Evolutionary conservation across 768 basidiomycete species (phyloP), one percentile per base, ranked within the genome.

Genomic region (Podaxis rugospora): DNA sequence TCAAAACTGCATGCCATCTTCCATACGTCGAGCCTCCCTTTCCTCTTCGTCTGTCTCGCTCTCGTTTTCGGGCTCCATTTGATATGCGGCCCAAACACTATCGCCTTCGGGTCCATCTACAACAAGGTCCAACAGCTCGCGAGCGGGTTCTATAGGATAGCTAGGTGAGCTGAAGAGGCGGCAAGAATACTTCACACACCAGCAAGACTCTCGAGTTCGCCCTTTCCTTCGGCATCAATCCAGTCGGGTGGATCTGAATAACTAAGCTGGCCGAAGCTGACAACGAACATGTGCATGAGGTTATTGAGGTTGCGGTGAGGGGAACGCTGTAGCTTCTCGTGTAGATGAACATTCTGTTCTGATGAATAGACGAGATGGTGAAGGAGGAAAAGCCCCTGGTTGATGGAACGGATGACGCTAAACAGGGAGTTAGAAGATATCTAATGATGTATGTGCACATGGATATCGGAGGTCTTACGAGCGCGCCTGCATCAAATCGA

Each of bases 41-140:
- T 86, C 84, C 40, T 81, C 86, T 64, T 84, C 82, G 37, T 86
- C 85, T 49, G 75, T 75, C 27, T 75, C 76, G 64, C 71, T 75
- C 11, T 70, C 72, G 23, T 76, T 74, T 18, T 82, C 79, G 47
- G 68, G 68, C 11, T 81, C 78, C 16, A 73, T 69, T 61, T 86
- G 83, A 68, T 82, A 88, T 7, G 83, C 83, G 59, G 76, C 78
- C 83, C 85, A 89, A 23, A 88, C 78, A 51, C 75, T 77, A 63
- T 89, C 88, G n/a, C 78, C 74, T 65, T 90, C 87, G 5, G 88
- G 88, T 0, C 88, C 88, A 66, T 87, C 86, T 27, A 89, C 82
- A n/a, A 89, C 84, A 21, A 80, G 70, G 57, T 89, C 87, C 52
- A 90, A 70, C 18, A 90, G 77, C 21, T 83, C 81, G 64, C 82